Base-by-base conservation (phyloP, 148 eudicot genomes). In the Rhododendron mucronatum region DNA sequence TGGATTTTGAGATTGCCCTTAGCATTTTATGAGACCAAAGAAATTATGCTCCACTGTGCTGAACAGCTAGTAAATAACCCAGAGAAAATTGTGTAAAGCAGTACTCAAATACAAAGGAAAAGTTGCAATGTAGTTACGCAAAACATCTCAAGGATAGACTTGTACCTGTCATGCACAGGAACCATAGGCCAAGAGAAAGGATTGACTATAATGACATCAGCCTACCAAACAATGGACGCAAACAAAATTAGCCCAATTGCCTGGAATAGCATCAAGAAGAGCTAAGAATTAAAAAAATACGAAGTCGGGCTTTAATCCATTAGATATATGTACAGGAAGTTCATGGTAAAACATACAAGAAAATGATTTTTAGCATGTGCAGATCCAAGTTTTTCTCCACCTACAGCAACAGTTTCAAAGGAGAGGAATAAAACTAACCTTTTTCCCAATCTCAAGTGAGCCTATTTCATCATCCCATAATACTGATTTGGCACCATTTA, bases 401-500 rank as follows among this genome's bases (percentile, higher is more conserved):
- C 30, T 20, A 82, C 16, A 59, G 48, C 10, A 55, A 35, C 23
- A 37, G 39, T 59, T 59, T 82, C 2, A 1, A 59, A 47, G 30
- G 59, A 82, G 73, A 82, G 71, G 61, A 13, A 59, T 51, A 76
- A 79, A 74, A 85, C 88, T 67, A 53, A 92, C 99, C 96, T 94
- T 96, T 83, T 96, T 96, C 26, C 99, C 99, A 86, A 93, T 90
- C 89, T 96, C 97, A 59, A 96, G 95, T n/a, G 98, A 92, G 39
- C 99, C 99, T 81, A 96, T 93, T 88, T 95, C 98, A 74, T 89
- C 89, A 81, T 96, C 98, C 99, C 98, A 96, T 6, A 95, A 91
- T 55, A 96, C 94, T 83, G 99, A 88, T 87, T 91, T 93, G 57
- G 99, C 99, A 82, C 98, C 99, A 86, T 94, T 94, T 76, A 95